Evolutionary conservation across 2,329 filamentous ascomycete genomes (phyloP), one percentile per base, ranked within the genome.

Genomic region (Cephalotrichum gorgonifer): DNA sequence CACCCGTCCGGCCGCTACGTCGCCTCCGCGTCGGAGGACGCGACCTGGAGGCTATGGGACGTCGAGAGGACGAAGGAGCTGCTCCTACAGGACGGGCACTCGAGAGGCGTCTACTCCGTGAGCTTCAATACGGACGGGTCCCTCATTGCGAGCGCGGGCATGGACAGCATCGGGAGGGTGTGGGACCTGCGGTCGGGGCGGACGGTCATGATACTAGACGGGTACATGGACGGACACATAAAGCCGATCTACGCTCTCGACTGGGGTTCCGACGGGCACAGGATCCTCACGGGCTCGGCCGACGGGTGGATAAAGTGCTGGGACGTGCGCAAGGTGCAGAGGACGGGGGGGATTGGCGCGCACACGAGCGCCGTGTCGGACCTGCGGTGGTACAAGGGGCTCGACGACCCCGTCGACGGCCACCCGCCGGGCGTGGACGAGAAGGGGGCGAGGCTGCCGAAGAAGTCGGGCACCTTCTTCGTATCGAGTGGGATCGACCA

Each of bases 261-360:
- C 64, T 98, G 94, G 93, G 83, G 86, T 51, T 77, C 83, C 0
- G 93, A 98, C 61, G 89, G 91, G 6, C 84, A 95, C 63, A 81
- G 93, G n/a, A 80, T 97, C 8, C 72, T 97, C n/a, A 89, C 89
- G 0, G 90, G 89, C 1, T 94, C 89, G 14, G 88, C 84, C 2
- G 93, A 98, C 61, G 91, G 91, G 17, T 97, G 93, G 79, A 83
- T 95, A 60, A 97, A 96, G 66, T 96, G 91, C 67, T 98, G 93
- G 93, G 93, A 98, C 62, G 76, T 98, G 47, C 82, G 93, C 43
- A 91, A 93, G 58, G 90, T 97, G 44, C 79, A 86, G 57, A 83
- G 83, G 54, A 84, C 80, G 0, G 91, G 88, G 12, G 87, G 86
- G 17, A 85, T 98, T 43, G 93, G 91, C 44, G 91, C 93, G 6